These are phyloP conservation scores for Cicer cuneatum DNA, from an alignment of 306 rosid species.

Conservation along the genomic window DNA sequence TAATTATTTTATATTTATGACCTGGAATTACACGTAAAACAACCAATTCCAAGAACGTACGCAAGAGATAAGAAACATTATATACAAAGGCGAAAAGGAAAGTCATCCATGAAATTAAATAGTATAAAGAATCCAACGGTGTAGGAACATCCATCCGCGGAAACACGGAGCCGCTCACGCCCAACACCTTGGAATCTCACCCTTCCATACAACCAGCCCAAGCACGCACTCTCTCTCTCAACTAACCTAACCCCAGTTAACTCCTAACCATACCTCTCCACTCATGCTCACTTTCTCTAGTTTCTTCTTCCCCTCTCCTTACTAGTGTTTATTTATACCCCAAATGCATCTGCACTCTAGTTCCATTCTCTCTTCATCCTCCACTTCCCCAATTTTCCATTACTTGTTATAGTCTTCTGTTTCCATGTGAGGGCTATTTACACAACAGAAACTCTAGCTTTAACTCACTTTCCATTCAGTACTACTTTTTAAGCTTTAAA, in stretches of 20 bases:
- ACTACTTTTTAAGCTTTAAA: not conserved
- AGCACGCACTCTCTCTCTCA: not conserved
- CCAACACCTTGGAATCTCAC: conserved; percentile 87
- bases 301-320: not conserved
- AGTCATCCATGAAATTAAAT: conserved; percentile 42
- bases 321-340: conserved; percentile 53
- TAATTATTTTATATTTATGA: too few relatives aligned
- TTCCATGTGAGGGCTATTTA: conserved; percentile 46
- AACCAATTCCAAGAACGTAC: not conserved
- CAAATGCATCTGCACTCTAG: conserved; percentile 12
- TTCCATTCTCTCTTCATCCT: conserved; percentile 41
- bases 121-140: conserved; percentile 75
- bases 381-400: not conserved
- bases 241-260: conserved; percentile 59
- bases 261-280: conserved; percentile 15
- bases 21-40: too few relatives aligned
- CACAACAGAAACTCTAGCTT: not conserved
- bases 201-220: conserved; percentile 42
- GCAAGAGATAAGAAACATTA: not conserved
- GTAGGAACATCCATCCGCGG: conserved; percentile 91
- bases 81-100: conserved; percentile 39
- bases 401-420: not conserved
- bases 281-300: not conserved
- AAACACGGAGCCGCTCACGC: conserved; percentile 99
- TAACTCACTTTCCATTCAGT: not conserved